Conservation (phyloP, 148 eudicot species). For the Diospyros kaki region DNA sequence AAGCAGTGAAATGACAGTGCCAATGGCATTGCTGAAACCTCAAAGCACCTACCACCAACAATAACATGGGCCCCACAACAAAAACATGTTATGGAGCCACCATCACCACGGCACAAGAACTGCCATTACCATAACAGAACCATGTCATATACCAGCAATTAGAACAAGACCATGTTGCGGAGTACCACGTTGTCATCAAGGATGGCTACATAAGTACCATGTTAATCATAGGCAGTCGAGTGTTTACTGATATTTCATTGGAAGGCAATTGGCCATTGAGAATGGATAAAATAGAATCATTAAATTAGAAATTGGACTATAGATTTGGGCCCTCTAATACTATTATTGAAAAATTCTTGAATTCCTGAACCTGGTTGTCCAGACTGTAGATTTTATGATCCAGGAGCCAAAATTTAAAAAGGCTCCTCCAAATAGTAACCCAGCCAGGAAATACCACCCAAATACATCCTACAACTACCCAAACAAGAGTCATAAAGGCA, state of each 20-base stretch:
- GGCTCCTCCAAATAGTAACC: not conserved
- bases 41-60: not conserved
- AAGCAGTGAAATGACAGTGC: no score
- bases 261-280: not conserved
- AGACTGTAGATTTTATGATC: not conserved
- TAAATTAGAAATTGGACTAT: not conserved
- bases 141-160: no score
- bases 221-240: not conserved
- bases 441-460: not conserved
- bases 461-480: not conserved
- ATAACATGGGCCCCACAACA: not conserved
- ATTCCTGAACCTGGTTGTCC: not conserved
- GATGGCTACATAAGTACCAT: not conserved
- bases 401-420: not conserved
- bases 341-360: not conserved
- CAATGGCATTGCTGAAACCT: no score
- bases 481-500: slow-evolving; percentile 7
- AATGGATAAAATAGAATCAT: not conserved
- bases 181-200: no score
- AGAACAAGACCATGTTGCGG: no score
- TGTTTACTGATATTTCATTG: not conserved
- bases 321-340: not conserved
- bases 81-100: not conserved
- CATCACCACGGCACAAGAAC: not conserved
- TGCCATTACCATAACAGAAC: not conserved